Evolutionary conservation across 192 early-diverging fungal genomes (phyloP).

Genomic region (Phlyctochytrium arcticum): DNA sequence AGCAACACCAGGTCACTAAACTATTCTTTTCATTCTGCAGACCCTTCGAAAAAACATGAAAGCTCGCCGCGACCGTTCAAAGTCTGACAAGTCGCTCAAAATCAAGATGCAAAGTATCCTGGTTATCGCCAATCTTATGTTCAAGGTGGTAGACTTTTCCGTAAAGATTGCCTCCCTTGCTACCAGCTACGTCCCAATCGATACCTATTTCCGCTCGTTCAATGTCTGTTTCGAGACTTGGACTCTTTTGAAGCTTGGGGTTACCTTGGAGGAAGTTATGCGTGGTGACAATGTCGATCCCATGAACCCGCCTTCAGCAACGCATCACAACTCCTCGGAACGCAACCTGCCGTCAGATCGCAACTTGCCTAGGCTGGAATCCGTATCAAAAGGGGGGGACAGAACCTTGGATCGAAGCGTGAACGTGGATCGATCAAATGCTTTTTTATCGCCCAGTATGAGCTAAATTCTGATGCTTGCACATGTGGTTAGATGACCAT

Average conservation of each 20-base stretch:
- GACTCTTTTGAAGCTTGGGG: not conserved
- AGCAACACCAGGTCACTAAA: too few species aligned
- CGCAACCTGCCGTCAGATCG: too few species aligned
- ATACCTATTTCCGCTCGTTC: conserved; percentile 46
- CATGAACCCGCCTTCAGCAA: too few species aligned
- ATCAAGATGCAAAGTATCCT: not conserved
- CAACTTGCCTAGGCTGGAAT: too few species aligned
- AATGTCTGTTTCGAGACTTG: not conserved
- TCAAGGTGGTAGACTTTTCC: not conserved
- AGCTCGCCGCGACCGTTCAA: not conserved
- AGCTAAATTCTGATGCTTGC: too few species aligned
- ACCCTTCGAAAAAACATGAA: not conserved
- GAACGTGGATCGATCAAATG: too few species aligned
- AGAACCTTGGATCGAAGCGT: too few species aligned
- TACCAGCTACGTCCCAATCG: conserved; percentile 5
- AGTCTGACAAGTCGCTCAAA: not conserved
- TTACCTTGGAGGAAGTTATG: not conserved
- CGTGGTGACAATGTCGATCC: too few species aligned
- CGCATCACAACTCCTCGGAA: too few species aligned
- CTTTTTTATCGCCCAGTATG: too few species aligned
- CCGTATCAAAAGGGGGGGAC: too few species aligned
- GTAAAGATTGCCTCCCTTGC: not conserved
- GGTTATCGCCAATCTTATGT: not conserved
- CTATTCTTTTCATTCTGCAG: not conserved
- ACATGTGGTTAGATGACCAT: too few species aligned